Conservation (phyloP, 1,139 yeast genomes). For the Kluyveromyces sp. region DNA sequence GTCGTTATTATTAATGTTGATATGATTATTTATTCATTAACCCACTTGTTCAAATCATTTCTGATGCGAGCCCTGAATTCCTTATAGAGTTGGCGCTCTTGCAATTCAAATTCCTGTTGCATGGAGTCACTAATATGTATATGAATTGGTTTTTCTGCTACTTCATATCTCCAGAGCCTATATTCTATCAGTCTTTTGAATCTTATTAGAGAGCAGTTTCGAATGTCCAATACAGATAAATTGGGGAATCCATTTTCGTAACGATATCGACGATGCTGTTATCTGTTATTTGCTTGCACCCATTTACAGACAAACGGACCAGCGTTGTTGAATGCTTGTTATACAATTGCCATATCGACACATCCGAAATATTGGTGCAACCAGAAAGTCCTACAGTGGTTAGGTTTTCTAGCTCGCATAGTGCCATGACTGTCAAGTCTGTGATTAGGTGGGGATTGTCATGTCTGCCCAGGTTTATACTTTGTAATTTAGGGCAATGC, state of each 20-base stretch:
- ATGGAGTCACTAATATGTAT: conserved; percentile 1
- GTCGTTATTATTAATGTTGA: not conserved
- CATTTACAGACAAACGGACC: conserved; percentile 69
- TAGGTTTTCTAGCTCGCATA: conserved; percentile 48
- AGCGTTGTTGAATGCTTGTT: conserved; percentile 46
- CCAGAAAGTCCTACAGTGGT: conserved; percentile 86
- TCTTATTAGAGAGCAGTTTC: conserved; percentile 59
- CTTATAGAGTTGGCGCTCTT: conserved; percentile 1
- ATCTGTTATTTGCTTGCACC: conserved; percentile 61
- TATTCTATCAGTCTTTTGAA: conserved; percentile 42
- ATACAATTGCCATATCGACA: conserved; percentile 75
- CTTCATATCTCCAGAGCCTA: conserved; percentile 8
- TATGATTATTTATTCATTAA: not conserved
- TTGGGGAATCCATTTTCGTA: conserved; percentile 47
- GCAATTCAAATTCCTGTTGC: conserved; percentile 2
- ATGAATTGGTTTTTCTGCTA: not conserved
- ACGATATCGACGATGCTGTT: conserved; percentile 59
- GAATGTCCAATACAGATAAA: conserved; percentile 68
- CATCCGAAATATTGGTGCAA: conserved; percentile 61
- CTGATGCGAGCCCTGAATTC: conserved; percentile 1
- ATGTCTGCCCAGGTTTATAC: conserved; percentile 76
- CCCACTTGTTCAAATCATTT: conserved; percentile 2
- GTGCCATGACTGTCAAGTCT: conserved; percentile 54
- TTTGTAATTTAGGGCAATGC: conserved; percentile 46
- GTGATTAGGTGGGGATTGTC: conserved; percentile 60